Percentiles rank a stretch among this genome's conserved stretches.
phyloP scores from a whole-genome alignment of 192 early-diverging fungal species.

The Ambispora gerdemannii region DNA sequence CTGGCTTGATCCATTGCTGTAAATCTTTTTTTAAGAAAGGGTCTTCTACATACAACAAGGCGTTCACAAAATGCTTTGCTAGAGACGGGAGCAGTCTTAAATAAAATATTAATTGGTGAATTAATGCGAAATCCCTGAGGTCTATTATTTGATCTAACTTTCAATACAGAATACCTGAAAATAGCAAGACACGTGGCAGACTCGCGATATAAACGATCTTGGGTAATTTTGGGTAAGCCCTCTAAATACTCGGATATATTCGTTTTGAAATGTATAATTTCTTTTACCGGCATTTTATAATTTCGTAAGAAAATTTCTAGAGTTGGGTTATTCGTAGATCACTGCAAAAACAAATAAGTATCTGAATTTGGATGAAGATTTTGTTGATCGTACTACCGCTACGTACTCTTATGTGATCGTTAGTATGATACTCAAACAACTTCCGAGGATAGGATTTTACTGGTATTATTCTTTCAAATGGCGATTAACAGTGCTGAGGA shows the following conservation, averaged over 20 bases:
- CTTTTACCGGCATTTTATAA: constrained; percentile 18
- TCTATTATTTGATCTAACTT: neutral
- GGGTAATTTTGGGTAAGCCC: constrained; percentile 70
- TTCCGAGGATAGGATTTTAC: too few relatives aligned
- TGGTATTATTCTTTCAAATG: too few relatives aligned
- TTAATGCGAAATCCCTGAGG: neutral
- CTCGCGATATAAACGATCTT: constrained; percentile 77
- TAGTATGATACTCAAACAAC: too few relatives aligned
- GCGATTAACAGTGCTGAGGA: neutral
- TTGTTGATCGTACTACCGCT: too few relatives aligned
- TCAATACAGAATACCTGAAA: constrained; percentile 58
- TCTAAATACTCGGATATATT: constrained; percentile 79
- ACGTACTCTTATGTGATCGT: too few relatives aligned
- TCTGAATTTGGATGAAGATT: too few relatives aligned
- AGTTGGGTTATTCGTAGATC: too few relatives aligned
- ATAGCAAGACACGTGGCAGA: constrained; percentile 93
- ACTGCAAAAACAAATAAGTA: too few relatives aligned
- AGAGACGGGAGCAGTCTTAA: constrained; percentile 73
- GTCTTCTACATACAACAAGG: constrained; percentile 72
- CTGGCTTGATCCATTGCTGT: constrained; percentile 57
- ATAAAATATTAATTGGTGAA: neutral
- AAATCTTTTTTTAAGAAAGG: constrained; percentile 63
- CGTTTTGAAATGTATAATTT: constrained; percentile 58
- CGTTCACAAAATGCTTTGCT: constrained; percentile 86
- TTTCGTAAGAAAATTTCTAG: too few relatives aligned